A percentile compares a stretch with the other conserved stretches of the same genome.
phyloP scores from a whole-genome alignment of 2,329 filamentous ascomycete genomes.

The Colletotrichum musae region DNA sequence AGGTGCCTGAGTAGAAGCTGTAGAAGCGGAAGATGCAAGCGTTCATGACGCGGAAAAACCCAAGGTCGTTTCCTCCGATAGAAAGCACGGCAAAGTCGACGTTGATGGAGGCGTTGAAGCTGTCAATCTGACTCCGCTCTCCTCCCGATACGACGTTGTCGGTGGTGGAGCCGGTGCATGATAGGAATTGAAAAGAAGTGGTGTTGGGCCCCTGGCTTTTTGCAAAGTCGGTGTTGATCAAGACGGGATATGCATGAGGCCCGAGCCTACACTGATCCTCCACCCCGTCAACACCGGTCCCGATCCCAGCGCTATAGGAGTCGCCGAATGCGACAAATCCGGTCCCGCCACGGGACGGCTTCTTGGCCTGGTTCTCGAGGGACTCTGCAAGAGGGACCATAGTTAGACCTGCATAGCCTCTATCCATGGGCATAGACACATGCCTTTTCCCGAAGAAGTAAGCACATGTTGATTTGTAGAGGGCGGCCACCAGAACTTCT shows the following conservation, averaged over 20 bases:
- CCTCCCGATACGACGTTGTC: constrained; percentile 55
- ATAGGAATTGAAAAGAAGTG: constrained; percentile 60
- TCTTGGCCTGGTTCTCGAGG: not conserved
- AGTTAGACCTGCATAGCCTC: too few species aligned
- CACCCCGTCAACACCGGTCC: constrained; percentile 57
- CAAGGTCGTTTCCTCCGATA: constrained; percentile 65
- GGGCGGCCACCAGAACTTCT: too few species aligned
- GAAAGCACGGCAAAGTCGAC: constrained; percentile 61
- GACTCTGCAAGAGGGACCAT: not conserved
- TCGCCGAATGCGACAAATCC: constrained; percentile 60
- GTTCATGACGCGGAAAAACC: constrained; percentile 65
- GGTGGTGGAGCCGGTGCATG: constrained; percentile 62
- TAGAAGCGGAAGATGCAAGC: constrained; percentile 66
- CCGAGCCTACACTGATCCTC: constrained; percentile 58
- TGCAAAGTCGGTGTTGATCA: constrained; percentile 49
- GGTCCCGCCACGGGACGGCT: not conserved
- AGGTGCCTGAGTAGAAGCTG: constrained; percentile 57
- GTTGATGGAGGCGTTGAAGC: constrained; percentile 54
- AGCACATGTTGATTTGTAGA: too few species aligned
- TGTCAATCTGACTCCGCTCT: constrained; percentile 58
- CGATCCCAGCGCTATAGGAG: constrained; percentile 65
- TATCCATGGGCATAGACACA: too few species aligned
- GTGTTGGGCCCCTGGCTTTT: constrained; percentile 44
- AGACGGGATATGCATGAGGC: too few species aligned
- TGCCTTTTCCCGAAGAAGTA: too few species aligned